phyloP scores from a whole-genome alignment of 2,329 filamentous ascomycete species.

The Diaporthe citri region DNA sequence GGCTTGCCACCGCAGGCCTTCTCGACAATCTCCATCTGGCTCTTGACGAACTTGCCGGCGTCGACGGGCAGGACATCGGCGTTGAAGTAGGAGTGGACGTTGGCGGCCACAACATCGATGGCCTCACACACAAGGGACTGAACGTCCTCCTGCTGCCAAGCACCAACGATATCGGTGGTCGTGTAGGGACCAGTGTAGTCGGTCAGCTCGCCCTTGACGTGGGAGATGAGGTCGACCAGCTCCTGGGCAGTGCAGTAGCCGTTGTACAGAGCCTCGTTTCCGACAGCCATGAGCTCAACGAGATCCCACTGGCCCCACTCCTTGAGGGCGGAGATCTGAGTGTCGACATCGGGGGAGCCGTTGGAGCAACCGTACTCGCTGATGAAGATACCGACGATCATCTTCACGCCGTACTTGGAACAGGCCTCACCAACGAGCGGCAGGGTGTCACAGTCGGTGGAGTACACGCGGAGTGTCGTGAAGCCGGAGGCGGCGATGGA shows the following conservation, averaged over 20 bases:
- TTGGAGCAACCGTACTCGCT: constrained; percentile 72
- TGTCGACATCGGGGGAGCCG: constrained; percentile 70
- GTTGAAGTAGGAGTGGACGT: constrained; percentile 98
- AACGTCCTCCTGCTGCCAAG: constrained; percentile 76
- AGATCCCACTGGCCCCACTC: constrained; percentile 80
- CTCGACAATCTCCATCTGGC: constrained; percentile 79
- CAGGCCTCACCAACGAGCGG: constrained; percentile 79
- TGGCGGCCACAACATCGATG: constrained; percentile 85
- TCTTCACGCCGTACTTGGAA: constrained; percentile 74
- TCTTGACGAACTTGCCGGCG: constrained; percentile 82
- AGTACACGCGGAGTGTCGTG: constrained; percentile 84
- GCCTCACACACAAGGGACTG: constrained; percentile 73
- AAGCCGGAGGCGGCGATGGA: constrained; percentile 76
- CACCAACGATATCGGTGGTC: constrained; percentile 86
- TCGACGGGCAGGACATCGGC: constrained; percentile 68
- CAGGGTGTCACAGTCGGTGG: constrained; percentile 89
- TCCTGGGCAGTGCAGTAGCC: constrained; percentile 72
- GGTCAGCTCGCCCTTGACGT: constrained; percentile 73
- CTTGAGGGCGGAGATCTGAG: constrained; percentile 81
- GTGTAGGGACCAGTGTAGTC: constrained; percentile 82
- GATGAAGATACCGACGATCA: constrained; percentile 93
- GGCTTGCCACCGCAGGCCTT: constrained; percentile 77
- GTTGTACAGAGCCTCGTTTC: constrained; percentile 91
- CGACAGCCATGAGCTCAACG: constrained; percentile 85
- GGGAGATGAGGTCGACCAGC: constrained; percentile 78